Conservation (phyloP, 129 eudicot species). For the Heracleum sosnowskyi region DNA sequence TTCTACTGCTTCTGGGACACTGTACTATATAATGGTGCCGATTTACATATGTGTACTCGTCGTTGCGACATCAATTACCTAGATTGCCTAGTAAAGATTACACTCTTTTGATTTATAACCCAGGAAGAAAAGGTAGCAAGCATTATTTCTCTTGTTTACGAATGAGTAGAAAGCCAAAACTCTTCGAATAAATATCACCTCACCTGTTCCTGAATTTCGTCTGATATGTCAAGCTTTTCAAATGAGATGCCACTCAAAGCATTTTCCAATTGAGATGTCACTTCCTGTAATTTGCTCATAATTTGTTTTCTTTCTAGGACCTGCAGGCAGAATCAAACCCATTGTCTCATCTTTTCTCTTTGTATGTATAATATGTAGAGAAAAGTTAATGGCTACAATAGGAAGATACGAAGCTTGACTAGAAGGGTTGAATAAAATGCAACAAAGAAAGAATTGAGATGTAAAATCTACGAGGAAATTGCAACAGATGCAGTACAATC, state of each 20-base stretch:
- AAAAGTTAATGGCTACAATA: neutral
- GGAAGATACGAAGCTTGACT: neutral
- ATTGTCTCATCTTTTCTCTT: neutral
- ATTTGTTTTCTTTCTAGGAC: conserved; percentile 75
- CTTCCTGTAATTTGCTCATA: conserved; percentile 56
- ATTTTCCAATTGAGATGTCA: conserved; percentile 61
- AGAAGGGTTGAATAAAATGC: neutral
- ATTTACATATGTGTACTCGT: neutral
- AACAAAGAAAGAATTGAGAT: neutral
- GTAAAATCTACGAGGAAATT: neutral
- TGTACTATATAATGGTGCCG: neutral
- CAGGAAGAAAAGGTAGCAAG: neutral
- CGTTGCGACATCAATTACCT: neutral
- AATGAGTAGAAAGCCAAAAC: neutral
- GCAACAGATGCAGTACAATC: neutral
- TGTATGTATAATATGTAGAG: neutral
- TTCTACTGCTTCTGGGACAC: neutral
- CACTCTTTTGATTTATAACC: neutral
- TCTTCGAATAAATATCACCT: neutral
- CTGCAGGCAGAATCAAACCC: conserved; percentile 32
- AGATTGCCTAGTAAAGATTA: neutral
- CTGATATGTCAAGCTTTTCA: conserved; percentile 81
- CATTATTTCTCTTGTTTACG: neutral
- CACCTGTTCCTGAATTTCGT: conserved; percentile 93
- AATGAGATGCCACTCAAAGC: conserved; percentile 53